Base-by-base conservation (phyloP, 495 filamentous ascomycete species). In the Bacidia rubella region DNA sequence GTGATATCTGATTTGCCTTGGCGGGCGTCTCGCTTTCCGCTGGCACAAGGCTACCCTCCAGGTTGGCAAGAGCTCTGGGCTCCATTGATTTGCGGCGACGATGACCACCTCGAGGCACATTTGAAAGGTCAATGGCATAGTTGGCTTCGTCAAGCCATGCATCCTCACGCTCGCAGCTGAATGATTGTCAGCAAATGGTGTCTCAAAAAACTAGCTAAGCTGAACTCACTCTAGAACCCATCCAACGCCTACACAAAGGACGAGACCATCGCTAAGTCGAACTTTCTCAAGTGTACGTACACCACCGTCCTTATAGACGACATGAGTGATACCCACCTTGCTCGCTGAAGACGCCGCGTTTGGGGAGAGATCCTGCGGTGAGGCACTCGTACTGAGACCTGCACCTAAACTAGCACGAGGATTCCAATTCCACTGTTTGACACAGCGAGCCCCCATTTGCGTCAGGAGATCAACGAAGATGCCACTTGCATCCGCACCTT, bases 301-400 rank as follows among this genome's bases (percentile, higher is more conserved):
- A 9, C 83, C 83, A 40, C 92, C 92, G 66, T 95, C 92, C 61
- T 96, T 96, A 68, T 85, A 98, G 1, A 98, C 80, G 1, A 98
- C 86, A 60, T 98, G 92, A 3, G 92, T 98, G 61, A 96, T 89
- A 2, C 86, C 86, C 27, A 93, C 71, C 63, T 81, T 86, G 10
- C 65, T 70, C n/a, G 56, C 48, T 19, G 54, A 45, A 22, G 68
- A 59, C 4, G 63, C 57, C 1, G 40, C 15, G 10, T 57, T 56
- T 12, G 50, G 26, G 4, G 57, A 57, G 20, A 22, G 15, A 24
- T 20, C 46, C 47, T 53, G 46, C 17, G 35, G 41, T 11, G 45
- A 45, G 17, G 2, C 27, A 12, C 35, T 55, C n/a, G 12, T 40
- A 2, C 40, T 21, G 12, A 27, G 44, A 43, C 49, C 51, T 20